Evolutionary conservation across 768 basidiomycete species (phyloP).

Genomic region (Mrakia blollopis): DNA sequence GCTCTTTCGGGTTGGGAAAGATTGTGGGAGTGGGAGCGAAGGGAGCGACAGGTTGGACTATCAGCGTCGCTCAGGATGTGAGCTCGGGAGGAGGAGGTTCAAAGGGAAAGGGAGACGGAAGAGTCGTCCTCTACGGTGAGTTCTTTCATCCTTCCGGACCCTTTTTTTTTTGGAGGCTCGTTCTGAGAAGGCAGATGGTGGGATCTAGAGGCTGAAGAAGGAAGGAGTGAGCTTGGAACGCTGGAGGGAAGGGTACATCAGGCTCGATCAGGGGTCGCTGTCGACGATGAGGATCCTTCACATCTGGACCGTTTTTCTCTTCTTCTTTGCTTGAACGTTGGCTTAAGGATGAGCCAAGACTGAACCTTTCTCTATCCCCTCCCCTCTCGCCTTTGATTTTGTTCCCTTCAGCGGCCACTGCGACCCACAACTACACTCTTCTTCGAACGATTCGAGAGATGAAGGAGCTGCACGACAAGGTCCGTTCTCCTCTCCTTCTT

Average conservation of each 20-base stretch:
- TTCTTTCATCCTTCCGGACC: neutral
- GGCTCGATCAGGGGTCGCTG: neutral
- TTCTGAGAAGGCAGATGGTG: too few relatives aligned
- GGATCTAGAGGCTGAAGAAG: too few relatives aligned
- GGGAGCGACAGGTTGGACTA: conserved; percentile 4
- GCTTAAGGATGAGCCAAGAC: neutral
- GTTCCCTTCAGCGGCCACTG: conserved; percentile 52
- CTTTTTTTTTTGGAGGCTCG: too few relatives aligned
- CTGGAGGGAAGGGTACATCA: too few relatives aligned
- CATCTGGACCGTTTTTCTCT: neutral
- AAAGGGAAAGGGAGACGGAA: neutral
- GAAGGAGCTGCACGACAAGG: conserved; percentile 70
- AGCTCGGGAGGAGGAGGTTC: neutral
- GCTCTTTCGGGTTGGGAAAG: neutral
- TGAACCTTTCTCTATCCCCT: conserved; percentile 7
- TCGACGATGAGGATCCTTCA: neutral
- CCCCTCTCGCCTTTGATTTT: conserved; percentile 34
- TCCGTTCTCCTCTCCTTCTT: conserved; percentile 21
- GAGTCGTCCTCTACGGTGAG: conserved; percentile 23
- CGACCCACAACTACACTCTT: conserved; percentile 83
- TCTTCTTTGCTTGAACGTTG: neutral
- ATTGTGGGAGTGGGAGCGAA: neutral
- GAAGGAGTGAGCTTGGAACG: too few relatives aligned
- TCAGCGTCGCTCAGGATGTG: conserved; percentile 3
- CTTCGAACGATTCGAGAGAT: conserved; percentile 71